Evolutionary conservation across 371 early-diverging fungal species (phyloP).

Genomic region (Mortierella sp.): DNA sequence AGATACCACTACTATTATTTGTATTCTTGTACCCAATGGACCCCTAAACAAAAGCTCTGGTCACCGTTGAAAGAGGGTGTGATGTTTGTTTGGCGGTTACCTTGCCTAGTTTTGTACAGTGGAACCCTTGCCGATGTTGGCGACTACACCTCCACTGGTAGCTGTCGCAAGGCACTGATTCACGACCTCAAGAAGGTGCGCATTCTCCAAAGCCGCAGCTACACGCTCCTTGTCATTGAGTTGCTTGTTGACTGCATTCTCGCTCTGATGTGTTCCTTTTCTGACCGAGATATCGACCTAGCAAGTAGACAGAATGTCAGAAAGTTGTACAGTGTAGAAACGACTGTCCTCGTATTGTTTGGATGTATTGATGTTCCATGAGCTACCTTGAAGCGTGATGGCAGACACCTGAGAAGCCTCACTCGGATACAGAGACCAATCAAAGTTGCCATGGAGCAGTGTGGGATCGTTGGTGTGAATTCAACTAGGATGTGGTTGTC

Average conservation of each 20-base stretch:
- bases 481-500: conserved; percentile 75
- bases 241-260: conserved; percentile 97
- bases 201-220: conserved; percentile 98
- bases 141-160: conserved; percentile 50
- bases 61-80: no score
- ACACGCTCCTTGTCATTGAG: conserved; percentile 99
- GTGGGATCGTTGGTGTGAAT: conserved; percentile 99
- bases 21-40: no score
- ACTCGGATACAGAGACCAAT: conserved; percentile 99
- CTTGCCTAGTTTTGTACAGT: conserved; percentile 7
- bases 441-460: conserved; percentile 99
- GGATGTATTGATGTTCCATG: no score
- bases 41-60: no score
- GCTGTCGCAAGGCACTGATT: conserved; percentile 88
- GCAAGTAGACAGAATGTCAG: conserved; percentile 5
- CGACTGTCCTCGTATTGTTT: no score
- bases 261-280: conserved; percentile 96
- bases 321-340: no score
- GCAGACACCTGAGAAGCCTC: conserved; percentile 86
- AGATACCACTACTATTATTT: no score
- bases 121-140: conserved; percentile 48
- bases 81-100: not conserved
- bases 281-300: conserved; percentile 89
- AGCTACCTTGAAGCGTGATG: conserved; percentile 87
- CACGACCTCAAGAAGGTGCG: conserved; percentile 91